phyloP scores from a whole-genome alignment of 495 filamentous ascomycete genomes.

The Neurospora terricola region DNA sequence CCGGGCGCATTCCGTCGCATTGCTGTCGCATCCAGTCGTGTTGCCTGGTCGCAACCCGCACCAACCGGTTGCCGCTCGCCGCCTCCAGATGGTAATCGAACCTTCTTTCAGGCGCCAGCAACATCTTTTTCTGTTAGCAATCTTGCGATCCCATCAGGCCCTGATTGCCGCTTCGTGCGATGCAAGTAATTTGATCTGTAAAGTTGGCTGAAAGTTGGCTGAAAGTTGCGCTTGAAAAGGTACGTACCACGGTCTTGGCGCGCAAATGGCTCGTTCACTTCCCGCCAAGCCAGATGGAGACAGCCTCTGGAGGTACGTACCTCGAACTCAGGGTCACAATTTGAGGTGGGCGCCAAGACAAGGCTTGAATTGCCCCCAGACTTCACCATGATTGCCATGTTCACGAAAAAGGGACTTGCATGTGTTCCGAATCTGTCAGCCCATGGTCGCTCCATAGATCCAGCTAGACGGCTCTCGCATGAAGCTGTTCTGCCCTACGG shows the following conservation, averaged over 20 bases:
- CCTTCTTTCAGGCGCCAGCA: slow-evolving; percentile 12
- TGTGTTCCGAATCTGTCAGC: background rate
- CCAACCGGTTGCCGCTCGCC: slow-evolving; percentile 8
- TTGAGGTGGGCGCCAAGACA: background rate
- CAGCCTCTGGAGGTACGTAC: background rate
- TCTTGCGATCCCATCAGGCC: background rate
- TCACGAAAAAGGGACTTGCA: background rate
- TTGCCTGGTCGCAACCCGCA: background rate
- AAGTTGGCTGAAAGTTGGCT: background rate
- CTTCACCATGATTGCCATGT: background rate
- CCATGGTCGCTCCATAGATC: background rate
- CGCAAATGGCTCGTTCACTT: background rate
- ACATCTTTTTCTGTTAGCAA: background rate
- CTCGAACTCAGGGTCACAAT: background rate
- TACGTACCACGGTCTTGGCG: background rate
- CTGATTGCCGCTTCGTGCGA: background rate
- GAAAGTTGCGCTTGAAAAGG: background rate
- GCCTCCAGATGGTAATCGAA: slow-evolving; percentile 17
- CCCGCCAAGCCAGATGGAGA: background rate
- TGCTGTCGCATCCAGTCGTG: background rate
- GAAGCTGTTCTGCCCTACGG: background rate
- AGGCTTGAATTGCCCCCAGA: background rate
- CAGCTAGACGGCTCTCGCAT: background rate
- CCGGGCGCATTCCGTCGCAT: slow-evolving; percentile 3
- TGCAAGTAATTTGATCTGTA: background rate